Evolutionary conservation across 2,329 filamentous ascomycete genomes (phyloP).

Genomic region (Pseudonectria foliicola): DNA sequence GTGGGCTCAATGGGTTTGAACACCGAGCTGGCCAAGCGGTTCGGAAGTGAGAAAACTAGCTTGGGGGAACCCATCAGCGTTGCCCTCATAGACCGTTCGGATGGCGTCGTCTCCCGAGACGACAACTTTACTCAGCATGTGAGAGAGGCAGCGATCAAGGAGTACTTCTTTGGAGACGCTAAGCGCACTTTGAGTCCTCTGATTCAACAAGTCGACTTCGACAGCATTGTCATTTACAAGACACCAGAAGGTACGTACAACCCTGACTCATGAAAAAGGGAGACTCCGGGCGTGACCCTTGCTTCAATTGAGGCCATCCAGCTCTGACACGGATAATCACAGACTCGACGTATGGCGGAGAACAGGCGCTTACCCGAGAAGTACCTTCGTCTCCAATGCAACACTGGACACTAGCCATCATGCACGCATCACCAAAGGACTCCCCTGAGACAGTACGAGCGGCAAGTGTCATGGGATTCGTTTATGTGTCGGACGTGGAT

Average conservation of each 20-base stretch:
- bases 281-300: too few relatives aligned
- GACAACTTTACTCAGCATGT: conserved; percentile 64
- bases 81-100: conserved; percentile 74
- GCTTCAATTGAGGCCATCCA: too few relatives aligned
- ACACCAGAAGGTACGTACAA: conserved; percentile 49
- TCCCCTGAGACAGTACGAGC: conserved; percentile 66
- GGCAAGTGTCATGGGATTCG: conserved; percentile 81
- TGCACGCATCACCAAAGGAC: conserved; percentile 66
- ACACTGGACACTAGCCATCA: conserved; percentile 78
- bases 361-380: conserved; percentile 51
- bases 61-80: conserved; percentile 65
- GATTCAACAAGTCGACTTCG: conserved; percentile 76
- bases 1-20: conserved; percentile 72
- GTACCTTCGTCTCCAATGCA: conserved; percentile 62
- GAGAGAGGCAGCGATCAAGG: conserved; percentile 71
- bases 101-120: conserved; percentile 74
- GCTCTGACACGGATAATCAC: conserved; percentile 11
- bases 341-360: conserved; percentile 25
- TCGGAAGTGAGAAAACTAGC: conserved; percentile 48
- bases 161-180: conserved; percentile 88
- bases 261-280: too few relatives aligned
- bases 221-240: conserved; percentile 66
- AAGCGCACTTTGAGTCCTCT: conserved; percentile 76
- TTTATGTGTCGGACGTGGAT: conserved; percentile 89
- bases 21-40: conserved; percentile 65